phyloP scores from a whole-genome alignment of 192 early-diverging fungal species.

The Mortierella claussenii region DNA sequence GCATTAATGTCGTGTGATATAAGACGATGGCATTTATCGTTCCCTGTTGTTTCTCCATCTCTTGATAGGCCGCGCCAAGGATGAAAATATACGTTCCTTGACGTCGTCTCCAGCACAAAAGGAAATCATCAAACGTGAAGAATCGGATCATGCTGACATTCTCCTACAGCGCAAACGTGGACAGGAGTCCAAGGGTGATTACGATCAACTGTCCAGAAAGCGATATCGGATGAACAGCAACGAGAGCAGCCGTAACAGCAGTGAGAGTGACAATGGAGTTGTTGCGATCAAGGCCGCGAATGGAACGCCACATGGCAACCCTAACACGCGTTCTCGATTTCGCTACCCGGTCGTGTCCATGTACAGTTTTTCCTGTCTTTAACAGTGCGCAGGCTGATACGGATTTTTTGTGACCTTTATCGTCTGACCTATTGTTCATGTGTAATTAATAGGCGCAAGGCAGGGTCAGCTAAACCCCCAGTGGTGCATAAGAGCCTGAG shows the following conservation, averaged over 20 bases:
- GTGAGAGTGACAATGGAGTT: neutral
- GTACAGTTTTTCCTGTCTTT: neutral
- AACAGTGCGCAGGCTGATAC: neutral
- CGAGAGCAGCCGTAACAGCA: neutral
- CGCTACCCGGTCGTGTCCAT: slow-evolving; percentile 7
- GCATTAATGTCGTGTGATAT: neutral
- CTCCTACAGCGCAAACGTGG: neutral
- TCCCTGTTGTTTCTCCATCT: neutral
- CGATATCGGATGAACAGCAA: neutral
- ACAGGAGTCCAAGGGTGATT: neutral
- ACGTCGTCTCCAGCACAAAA: neutral
- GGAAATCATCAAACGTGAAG: slow-evolving; percentile 26
- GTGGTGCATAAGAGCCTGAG: neutral
- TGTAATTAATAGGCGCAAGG: slow-evolving; percentile 1
- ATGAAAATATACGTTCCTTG: neutral
- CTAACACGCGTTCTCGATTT: neutral
- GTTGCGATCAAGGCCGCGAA: neutral
- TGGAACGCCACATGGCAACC: neutral
- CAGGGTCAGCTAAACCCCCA: neutral
- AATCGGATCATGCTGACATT: slow-evolving; percentile 6
- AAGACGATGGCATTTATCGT: too few species aligned
- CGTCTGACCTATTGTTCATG: neutral
- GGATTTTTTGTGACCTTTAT: neutral
- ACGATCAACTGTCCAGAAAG: neutral
- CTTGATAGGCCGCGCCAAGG: neutral